A percentile compares a stretch with the other conserved stretches of the same genome.
Conservation (phyloP, 306 rosid species). For the Casuarina cunninghamiana region DNA sequence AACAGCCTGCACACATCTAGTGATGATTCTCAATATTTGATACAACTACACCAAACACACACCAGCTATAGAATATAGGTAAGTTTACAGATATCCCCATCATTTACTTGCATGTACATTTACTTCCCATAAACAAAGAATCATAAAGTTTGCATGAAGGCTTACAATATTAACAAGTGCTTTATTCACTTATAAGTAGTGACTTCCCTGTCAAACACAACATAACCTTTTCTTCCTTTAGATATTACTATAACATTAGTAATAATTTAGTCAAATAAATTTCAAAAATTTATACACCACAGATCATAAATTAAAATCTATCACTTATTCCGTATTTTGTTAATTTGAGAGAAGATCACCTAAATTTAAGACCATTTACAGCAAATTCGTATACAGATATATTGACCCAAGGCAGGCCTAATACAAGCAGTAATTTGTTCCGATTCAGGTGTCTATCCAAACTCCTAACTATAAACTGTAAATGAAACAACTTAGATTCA, state of each 20-base stretch:
- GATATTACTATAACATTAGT: neutral
- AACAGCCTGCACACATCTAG: constrained; percentile 99
- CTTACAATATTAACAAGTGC: neutral
- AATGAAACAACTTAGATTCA: constrained; percentile 30
- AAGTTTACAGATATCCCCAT: neutral
- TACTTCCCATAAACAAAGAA: neutral
- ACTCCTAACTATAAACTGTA: constrained; percentile 4
- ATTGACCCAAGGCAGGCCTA: neutral
- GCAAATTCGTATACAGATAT: too few species aligned
- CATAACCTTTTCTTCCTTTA: neutral
- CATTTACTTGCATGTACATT: neutral
- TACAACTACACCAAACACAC: constrained; percentile 31
- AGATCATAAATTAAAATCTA: neutral
- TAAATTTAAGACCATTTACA: neutral
- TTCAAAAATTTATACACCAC: neutral
- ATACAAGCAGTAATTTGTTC: constrained; percentile 2
- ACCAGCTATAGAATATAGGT: neutral
- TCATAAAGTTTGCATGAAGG: neutral
- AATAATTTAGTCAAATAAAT: neutral
- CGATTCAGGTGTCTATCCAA: constrained; percentile 15
- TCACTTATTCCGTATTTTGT: neutral
- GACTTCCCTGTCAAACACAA: neutral
- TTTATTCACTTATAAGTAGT: neutral
- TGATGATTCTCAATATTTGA: constrained; percentile 65
- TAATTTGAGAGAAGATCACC: constrained; percentile 4